phyloP scores from a whole-genome alignment of 305 asterid genomes.

The Rubia occidens region DNA sequence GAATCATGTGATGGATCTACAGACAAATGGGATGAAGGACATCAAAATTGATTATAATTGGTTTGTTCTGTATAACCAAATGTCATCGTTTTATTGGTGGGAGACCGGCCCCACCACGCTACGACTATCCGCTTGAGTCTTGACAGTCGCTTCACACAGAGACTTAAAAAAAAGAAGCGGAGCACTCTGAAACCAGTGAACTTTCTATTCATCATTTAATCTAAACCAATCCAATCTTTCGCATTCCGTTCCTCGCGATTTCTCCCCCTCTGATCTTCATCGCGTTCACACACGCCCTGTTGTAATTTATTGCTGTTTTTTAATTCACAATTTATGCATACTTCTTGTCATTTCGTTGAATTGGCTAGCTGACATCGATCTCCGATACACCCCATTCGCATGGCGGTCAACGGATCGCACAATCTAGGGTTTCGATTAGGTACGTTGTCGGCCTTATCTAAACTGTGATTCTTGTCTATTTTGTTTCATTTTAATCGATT shows the following conservation, averaged over 20 bases:
- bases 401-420: slow-evolving; percentile 64
- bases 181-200: slow-evolving; percentile 1
- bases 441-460: slow-evolving; percentile 21
- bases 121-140: not conserved
- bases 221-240: slow-evolving; percentile 3
- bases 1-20: too few relatives aligned
- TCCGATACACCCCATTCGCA: slow-evolving; percentile 31
- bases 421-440: slow-evolving; percentile 67
- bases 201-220: not conserved
- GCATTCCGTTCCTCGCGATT: not conserved
- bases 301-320: not conserved
- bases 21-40: not conserved
- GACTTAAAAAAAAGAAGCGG: not conserved
- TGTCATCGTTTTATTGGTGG: not conserved
- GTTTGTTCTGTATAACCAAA: not conserved
- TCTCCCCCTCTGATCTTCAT: not conserved
- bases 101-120: slow-evolving; percentile 1
- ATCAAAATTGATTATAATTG: not conserved
- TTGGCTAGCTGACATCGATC: slow-evolving; percentile 18
- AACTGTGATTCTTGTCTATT: not conserved
- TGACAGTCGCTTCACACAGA: slow-evolving; percentile 8
- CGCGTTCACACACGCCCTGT: slow-evolving; percentile 8
- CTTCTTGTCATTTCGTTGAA: slow-evolving; percentile 15
- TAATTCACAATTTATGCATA: not conserved
- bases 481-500: not conserved